Conservation (phyloP, 441 rosid genomes). For the Bruguiera hainesii region DNA sequence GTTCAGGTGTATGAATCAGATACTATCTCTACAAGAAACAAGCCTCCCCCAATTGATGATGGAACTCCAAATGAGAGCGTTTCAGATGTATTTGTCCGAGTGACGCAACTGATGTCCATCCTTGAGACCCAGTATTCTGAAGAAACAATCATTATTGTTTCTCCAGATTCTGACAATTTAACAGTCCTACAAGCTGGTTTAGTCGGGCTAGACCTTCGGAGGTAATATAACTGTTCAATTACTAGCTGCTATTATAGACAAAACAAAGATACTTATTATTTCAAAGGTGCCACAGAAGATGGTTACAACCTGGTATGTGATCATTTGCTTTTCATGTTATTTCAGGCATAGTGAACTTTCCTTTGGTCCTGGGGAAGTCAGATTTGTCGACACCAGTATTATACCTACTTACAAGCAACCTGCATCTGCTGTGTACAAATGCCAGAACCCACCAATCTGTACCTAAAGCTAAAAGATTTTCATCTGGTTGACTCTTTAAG, state of each 20-base stretch:
- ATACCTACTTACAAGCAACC: constrained; percentile 82
- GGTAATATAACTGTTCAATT: constrained; percentile 29
- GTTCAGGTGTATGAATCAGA: constrained; percentile 76
- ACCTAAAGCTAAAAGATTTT: constrained; percentile 37
- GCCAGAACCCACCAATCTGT: constrained; percentile 75
- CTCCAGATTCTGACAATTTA: constrained; percentile 94
- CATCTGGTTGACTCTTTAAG: neutral
- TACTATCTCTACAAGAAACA: constrained; percentile 64
- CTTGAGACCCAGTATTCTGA: constrained; percentile 89
- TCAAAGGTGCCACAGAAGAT: no score
- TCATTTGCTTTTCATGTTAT: constrained; percentile 2
- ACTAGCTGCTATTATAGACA: neutral
- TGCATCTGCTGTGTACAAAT: constrained; percentile 77
- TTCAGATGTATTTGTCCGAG: constrained; percentile 80
- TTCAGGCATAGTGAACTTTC: constrained; percentile 75
- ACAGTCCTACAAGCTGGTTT: constrained; percentile 82
- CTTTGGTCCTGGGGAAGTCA: constrained; percentile 76
- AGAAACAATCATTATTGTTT: constrained; percentile 65
- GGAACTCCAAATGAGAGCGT: constrained; percentile 94
- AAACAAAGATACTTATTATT: neutral
- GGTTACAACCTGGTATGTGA: neutral
- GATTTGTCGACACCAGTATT: constrained; percentile 61
- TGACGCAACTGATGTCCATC: constrained; percentile 93
- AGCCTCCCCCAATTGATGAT: constrained; percentile 84
- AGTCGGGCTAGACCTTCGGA: constrained; percentile 75